Evolutionary conservation across 305 asterid genomes (phyloP).

Genomic region (Fraxinus baroniana): DNA sequence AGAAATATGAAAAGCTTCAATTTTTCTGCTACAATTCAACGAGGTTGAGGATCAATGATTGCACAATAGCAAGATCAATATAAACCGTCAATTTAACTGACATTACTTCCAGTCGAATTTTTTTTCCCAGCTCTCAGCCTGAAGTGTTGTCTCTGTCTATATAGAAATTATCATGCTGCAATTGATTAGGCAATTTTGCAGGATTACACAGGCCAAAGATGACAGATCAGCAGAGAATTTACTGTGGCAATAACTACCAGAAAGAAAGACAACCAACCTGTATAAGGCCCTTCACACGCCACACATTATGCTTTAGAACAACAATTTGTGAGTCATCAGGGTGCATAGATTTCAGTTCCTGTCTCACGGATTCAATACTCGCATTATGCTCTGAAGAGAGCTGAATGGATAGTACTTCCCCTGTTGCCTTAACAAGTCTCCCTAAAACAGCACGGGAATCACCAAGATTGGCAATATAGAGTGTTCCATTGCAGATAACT

Average conservation of each 20-base stretch:
- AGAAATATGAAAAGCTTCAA: constrained; percentile 1
- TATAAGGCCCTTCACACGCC: constrained; percentile 82
- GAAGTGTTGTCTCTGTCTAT: not conserved
- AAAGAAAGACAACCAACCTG: constrained; percentile 49
- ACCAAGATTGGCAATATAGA: constrained; percentile 81
- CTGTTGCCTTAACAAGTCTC: constrained; percentile 83
- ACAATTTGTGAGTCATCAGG: constrained; percentile 82
- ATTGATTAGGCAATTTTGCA: not conserved
- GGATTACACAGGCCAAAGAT: not conserved
- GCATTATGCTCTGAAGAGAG: constrained; percentile 93
- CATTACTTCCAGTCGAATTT: not conserved
- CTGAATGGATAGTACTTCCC: constrained; percentile 82
- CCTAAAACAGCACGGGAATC: constrained; percentile 95
- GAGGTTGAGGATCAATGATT: not conserved
- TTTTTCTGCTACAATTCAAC: not conserved
- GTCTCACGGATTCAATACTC: constrained; percentile 79
- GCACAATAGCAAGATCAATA: not conserved
- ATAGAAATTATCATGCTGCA: not conserved
- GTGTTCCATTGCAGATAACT: constrained; percentile 67
- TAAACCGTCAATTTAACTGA: constrained; percentile 1
- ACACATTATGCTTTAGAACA: constrained; percentile 84
- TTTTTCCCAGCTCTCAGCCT: not conserved
- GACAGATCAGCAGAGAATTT: not conserved
- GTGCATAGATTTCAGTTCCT: constrained; percentile 71
- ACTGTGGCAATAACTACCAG: not conserved